Evolutionary conservation across 169 alveolate species (phyloP), one percentile per base, ranked within the genome.

Genomic region (Neospora caninum): DNA sequence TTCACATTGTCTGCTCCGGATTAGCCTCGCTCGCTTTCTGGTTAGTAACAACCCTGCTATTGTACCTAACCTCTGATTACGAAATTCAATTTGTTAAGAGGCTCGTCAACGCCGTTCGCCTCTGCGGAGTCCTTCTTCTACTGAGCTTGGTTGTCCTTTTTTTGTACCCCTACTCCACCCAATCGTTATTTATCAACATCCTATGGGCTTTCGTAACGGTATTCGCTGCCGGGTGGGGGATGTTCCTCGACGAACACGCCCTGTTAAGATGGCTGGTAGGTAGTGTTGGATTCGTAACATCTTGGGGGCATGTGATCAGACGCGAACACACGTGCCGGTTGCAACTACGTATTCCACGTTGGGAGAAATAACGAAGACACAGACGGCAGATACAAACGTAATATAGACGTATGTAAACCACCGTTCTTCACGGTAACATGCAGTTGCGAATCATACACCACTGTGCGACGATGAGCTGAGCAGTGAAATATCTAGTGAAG

Each of bases 211-310:
- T 73, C 84, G 43, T 38, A 25, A 73, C 84, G 2, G 45, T 73
- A 22, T 73, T 73, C 34, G 84, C 84, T n/a, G 84, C 34, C 49
- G 41, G 49, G 31, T 73, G 84, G 84, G 84, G 84, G 18, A 73
- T 73, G 84, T 73, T 73, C 45, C 27, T 73, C 45, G 84, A 73
- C 43, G 84, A 73, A 27, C 84, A 73, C 34, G 84, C 84, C 43
- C 41, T 73, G 13, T 16, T 73, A 13, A 73, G 84, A 73, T 73
- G 84, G 84, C 84, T 73, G 84, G 84, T 73, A 73, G 34, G 84
- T 18, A 29, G 27, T 49, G 9, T 49, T 49, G 58, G 0, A 22
- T 22, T 49, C 58, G 9, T 49, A 13, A 22, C 16, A 13, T 49
- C 58, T 49, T 13, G 58, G 58, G 58, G 58, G 58, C 4, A n/a